These are phyloP conservation scores for Trichoderma asperellum DNA, from an alignment of 2,329 filamentous ascomycete species.

Conservation along the genomic window DNA sequence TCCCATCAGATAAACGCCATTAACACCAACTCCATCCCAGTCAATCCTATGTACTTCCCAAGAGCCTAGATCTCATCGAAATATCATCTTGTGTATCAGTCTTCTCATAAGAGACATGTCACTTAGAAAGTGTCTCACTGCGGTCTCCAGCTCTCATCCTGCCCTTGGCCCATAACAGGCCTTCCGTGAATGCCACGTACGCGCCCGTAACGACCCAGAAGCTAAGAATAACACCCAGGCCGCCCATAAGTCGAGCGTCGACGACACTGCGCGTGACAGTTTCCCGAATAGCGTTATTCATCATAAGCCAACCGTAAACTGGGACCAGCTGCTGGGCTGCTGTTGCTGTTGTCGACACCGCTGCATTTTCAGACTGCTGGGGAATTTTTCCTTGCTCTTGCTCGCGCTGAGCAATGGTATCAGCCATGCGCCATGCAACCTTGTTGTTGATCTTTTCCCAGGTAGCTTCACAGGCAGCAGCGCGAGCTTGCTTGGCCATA, in stretches of 20 bases:
- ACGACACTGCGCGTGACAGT: slow-evolving; percentile 44
- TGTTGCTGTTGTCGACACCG: slow-evolving; percentile 36
- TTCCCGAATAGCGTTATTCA: slow-evolving; percentile 47
- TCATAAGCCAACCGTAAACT: slow-evolving; percentile 50
- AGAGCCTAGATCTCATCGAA: neutral
- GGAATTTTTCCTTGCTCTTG: slow-evolving; percentile 36
- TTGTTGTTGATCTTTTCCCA: slow-evolving; percentile 75
- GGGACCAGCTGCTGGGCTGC: slow-evolving; percentile 42
- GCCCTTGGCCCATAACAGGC: slow-evolving; percentile 46
- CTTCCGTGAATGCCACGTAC: slow-evolving; percentile 55
- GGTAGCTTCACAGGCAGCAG: slow-evolving; percentile 64
- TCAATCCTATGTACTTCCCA: neutral
- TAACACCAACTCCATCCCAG: neutral
- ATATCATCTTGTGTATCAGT: neutral
- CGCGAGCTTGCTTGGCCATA: slow-evolving; percentile 55
- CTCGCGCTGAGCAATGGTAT: slow-evolving; percentile 54
- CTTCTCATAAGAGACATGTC: neutral
- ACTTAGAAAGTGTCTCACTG: slow-evolving; percentile 22
- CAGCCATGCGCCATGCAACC: slow-evolving; percentile 66
- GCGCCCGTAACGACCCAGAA: slow-evolving; percentile 55
- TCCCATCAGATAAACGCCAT: neutral
- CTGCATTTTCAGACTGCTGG: slow-evolving; percentile 26
- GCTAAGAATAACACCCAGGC: slow-evolving; percentile 51
- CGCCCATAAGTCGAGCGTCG: slow-evolving; percentile 50
- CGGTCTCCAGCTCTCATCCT: slow-evolving; percentile 39